These are phyloP conservation scores for Ottelia alismoides DNA, from an alignment of 106 monocot genomes.

Conservation along the genomic window DNA sequence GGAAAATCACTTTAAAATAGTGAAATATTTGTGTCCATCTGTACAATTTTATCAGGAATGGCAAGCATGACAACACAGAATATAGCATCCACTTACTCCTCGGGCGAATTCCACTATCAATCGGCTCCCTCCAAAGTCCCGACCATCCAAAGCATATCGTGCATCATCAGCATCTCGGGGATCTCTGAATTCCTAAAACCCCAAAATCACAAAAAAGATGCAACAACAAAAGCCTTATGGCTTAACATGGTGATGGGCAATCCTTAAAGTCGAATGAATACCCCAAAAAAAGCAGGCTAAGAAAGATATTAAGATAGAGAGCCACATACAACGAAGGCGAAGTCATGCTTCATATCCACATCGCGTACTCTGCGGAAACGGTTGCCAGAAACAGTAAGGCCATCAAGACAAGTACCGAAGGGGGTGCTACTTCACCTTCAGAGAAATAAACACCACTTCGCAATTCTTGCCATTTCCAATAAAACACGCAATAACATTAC, in stretches of 20 bases:
- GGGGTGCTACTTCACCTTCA: constrained; percentile 50
- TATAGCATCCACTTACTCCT: constrained; percentile 33
- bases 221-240: constrained; percentile 5
- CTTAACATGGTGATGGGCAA: constrained; percentile 4
- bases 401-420: constrained; percentile 65
- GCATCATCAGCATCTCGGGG: constrained; percentile 95
- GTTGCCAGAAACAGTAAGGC: constrained; percentile 96
- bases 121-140: constrained; percentile 82
- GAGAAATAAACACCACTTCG: constrained; percentile 70
- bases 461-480: constrained; percentile 66
- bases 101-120: constrained; percentile 78
- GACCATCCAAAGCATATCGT: constrained; percentile 59
- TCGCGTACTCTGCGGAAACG: constrained; percentile 97
- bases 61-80: no score
- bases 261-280: neutral
- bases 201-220: constrained; percentile 2
- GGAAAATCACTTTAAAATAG: neutral
- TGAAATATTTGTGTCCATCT: no score
- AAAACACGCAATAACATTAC: constrained; percentile 75
- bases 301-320: neutral
- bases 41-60: no score
- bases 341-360: constrained; percentile 99
- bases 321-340: constrained; percentile 85
- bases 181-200: constrained; percentile 76
- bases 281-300: neutral